Evolutionary conservation across 768 basidiomycete species (phyloP).

Genomic region (Stropharia rugosoannulata): DNA sequence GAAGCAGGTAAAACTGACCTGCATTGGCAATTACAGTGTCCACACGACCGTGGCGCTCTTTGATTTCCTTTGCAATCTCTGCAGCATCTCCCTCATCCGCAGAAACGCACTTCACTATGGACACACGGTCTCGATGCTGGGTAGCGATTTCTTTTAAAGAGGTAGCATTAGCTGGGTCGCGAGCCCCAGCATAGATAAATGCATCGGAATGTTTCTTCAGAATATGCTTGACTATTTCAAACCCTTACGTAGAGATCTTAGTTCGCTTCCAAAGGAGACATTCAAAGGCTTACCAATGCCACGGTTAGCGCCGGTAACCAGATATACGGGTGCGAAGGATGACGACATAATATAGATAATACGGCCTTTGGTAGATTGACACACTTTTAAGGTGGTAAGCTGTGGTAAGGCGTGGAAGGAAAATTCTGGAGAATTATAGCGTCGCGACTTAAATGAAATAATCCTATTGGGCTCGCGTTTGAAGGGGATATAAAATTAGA

Average conservation of each 20-base stretch:
- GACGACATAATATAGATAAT: not conserved
- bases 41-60: not conserved
- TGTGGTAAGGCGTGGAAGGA: too few species aligned
- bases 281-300: not conserved
- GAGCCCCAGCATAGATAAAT: not conserved
- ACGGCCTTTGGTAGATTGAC: too few species aligned
- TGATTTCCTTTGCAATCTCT: not conserved
- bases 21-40: constrained; percentile 4
- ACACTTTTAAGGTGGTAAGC: too few species aligned
- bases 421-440: too few species aligned
- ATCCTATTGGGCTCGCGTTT: too few species aligned
- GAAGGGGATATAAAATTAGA: too few species aligned
- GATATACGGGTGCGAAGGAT: not conserved
- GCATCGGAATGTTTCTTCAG: not conserved
- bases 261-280: not conserved
- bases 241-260: not conserved
- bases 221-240: not conserved
- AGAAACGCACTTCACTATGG: not conserved
- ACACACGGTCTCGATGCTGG: not conserved
- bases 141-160: not conserved
- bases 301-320: not conserved
- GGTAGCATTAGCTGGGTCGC: not conserved
- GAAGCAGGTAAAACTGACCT: not conserved
- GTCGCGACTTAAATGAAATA: too few species aligned
- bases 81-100: not conserved